Evolutionary conservation across 768 basidiomycete species (phyloP), one percentile per base, ranked within the genome.

Genomic region (Rhodocollybia butyracea): DNA sequence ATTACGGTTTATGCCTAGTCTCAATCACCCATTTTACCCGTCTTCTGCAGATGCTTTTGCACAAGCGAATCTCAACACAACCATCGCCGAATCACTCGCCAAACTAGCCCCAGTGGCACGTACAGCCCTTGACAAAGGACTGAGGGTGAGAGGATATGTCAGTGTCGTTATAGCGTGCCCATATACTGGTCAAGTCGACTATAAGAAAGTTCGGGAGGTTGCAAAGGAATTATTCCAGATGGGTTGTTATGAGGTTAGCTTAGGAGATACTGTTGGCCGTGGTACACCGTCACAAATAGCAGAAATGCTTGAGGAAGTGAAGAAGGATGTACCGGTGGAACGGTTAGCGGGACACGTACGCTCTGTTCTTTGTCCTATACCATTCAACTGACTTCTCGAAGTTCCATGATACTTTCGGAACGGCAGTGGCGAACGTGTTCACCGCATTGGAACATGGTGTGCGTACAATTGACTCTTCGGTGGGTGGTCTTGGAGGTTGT

Each of bases 221-320:
- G 75, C 91, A 0, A 80, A 80, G 59, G 84, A 81, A 59, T 67
- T 98, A 32, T 57, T 84, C 4, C 85, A 91, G 57, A 94, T 97
- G 90, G 95, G 95, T 0, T 96, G 93, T 66, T 96, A 96, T 67
- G 91, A 98, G 68, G 83, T 95, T 47, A 90, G 90, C 62, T 71
- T 98, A 21, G 94, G 93, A 0, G 96, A 98, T 66, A 98, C 95
- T 2, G 89, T 91, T 2, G 95, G 95, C 0, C 83, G 84, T 45
- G 95, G 89, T 2, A 89, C 86, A 43, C 92, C 94, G 0, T 70
- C 74, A 24, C 80, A 81, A 36, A 80, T 95, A 29, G 69, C 75
- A 5, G 73, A 76, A 59, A 82, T 98, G 74, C 71, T 97, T 45
- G 81, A 85, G 57, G 84, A 83, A 45, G 86, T 92, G 11, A 78